phyloP scores from a whole-genome alignment of 2,329 filamentous ascomycete genomes.

The Chaetomium strumarium region DNA sequence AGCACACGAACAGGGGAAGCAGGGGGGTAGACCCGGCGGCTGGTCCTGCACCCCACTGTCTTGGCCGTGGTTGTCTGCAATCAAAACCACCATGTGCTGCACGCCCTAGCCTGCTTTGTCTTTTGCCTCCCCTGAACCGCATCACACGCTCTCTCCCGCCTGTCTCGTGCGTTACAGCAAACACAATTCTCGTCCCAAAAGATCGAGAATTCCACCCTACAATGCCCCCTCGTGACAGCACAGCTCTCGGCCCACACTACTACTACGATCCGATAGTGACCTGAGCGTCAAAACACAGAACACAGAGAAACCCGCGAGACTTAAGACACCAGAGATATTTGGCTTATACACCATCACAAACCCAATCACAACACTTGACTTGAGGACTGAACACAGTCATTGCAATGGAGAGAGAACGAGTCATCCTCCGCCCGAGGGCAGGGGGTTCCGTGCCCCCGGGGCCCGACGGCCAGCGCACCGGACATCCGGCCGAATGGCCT shows the following conservation, averaged over 20 bases:
- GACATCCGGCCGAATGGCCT: slow-evolving; percentile 22
- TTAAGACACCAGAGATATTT: background rate
- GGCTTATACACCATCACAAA: background rate
- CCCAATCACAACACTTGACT: background rate
- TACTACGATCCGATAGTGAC: slow-evolving; percentile 18
- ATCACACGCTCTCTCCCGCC: slow-evolving; percentile 13
- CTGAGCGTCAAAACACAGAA: slow-evolving; percentile 9
- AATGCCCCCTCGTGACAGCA: slow-evolving; percentile 22
- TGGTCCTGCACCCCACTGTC: slow-evolving; percentile 2
- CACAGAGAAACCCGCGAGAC: background rate
- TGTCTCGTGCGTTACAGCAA: slow-evolving; percentile 20
- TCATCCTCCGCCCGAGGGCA: slow-evolving; percentile 23
- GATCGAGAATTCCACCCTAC: slow-evolving; percentile 20
- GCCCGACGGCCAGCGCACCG: slow-evolving; percentile 15
- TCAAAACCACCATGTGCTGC: slow-evolving; percentile 20
- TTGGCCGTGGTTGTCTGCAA: background rate
- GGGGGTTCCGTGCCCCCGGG: slow-evolving; percentile 17
- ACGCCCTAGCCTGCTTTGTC: slow-evolving; percentile 21
- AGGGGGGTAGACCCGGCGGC: background rate
- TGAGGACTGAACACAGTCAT: slow-evolving; percentile 1
- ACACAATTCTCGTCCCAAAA: slow-evolving; percentile 19
- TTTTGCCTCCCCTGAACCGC: slow-evolving; percentile 11
- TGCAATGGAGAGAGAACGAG: slow-evolving; percentile 23
- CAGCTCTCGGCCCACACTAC: slow-evolving; percentile 12
- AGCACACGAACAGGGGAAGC: slow-evolving; percentile 3